Base-by-base conservation (phyloP, 192 early-diverging fungal species). In the Coemansia sp. region DNA sequence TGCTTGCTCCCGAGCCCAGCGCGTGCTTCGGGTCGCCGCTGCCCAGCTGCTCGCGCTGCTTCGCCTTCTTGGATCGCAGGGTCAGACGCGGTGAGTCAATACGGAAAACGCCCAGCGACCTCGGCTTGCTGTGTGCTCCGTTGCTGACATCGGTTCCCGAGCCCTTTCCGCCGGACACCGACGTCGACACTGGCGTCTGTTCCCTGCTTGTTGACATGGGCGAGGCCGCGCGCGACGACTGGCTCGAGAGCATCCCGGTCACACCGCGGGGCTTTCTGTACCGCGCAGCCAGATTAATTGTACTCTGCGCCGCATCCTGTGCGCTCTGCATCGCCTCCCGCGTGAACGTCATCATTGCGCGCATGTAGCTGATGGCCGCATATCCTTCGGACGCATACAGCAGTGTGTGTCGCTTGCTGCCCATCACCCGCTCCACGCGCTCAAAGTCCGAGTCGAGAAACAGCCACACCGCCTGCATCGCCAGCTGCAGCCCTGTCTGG, bases 271-370 rank as follows among this genome's bases (percentile, higher is more conserved):
- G 73, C 70, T 93, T 94, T n/a, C 92, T 83, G 51, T 86, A 83
- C 55, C 80, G 72, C 45, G 75, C 60, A 2, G 90, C 84, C 42
- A 92, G 68, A 47, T 90, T 87, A 41, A 90, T 77, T 4, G 92
- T 84, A 42, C 74, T 77, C 56, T 88, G 83, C 8, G 91, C 83
- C 1, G 88, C 78, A 45, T 89, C 81, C 61, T 87, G 83, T 1
- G 93, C 92, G 0, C 55, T 61, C 12, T 78, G 69, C 69, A 95
- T 87, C 10, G 79, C 73, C 72, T 96, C 91, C 6, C 69, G 65
- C 8, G 93, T 88, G 74, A 93, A 96, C 11, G 94, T 92, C 84
- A 94, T 90, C 57, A 91, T 65, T 5, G 89, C 87, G 18, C 88
- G 86, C 11, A 94, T 48, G 51, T 84, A 89, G 42, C 85, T 81